Evolutionary conservation across 2,329 filamentous ascomycete species (phyloP), one percentile per base, ranked within the genome.

Genomic region (Colletotrichum caudatum): DNA sequence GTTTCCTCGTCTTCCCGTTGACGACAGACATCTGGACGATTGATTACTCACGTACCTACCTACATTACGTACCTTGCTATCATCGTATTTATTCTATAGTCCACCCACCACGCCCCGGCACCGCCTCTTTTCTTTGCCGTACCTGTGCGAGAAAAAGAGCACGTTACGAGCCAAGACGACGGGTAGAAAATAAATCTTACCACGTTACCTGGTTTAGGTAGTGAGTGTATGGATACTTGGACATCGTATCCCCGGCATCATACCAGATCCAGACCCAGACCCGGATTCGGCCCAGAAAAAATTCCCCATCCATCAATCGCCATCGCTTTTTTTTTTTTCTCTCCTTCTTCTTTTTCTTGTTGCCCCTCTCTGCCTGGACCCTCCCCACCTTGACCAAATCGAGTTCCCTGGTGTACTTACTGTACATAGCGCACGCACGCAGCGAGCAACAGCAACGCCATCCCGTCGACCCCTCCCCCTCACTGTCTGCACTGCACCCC

Each of bases 401-500:
- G 9, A 35, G 29, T 29, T 51, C 44, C 26, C 29, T 26, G 35
- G n/a, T 3, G 29, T 35, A 29, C 3, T 29, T 29, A 29, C 29
- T 29, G 29, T 29, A 4, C 29, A 29, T 29, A n/a, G 54, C 54
- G 35, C 54, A n/a, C 18, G 41, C 41, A 18, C 29, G 41, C 41
- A 44, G 35, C 35, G 7, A 35, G 26, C 29, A 29, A 29, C 29
- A 23, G 35, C 20, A 57, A 53, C 58, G 44, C 59, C 53, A 14
- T 35, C 53, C 18, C 29, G 53, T 51, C 63, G 51, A 58, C 63
- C 61, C 63, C 69, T 72, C 65, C 64, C 69, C 57, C 62, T 64
- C 60, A 26, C 61, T 54, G 5, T 26, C 62, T 29, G 50, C 48
- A 16, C 57, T 48, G 14, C 41, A 20, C 29, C 11, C 59, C 58